Base-by-base conservation (phyloP, 2,329 filamentous ascomycete genomes). In the Hymenoscyphus linearis region DNA sequence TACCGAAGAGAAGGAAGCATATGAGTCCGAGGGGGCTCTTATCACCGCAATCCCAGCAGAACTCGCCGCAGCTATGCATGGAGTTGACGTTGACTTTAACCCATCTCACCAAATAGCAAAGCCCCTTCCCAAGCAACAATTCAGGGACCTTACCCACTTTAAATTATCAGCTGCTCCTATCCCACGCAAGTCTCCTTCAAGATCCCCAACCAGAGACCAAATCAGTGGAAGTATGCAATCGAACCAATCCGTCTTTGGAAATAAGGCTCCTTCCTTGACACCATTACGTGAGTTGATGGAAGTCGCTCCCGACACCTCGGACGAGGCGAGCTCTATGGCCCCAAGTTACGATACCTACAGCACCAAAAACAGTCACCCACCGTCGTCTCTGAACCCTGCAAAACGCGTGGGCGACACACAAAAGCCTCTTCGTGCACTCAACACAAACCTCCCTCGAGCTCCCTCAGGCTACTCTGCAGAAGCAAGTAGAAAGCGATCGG, bases 211-310 rank as follows among this genome's bases (percentile, higher is more conserved):
- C n/a, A 60, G 37, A n/a, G 57, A 55, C 4, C 57, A 61, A 18
- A n/a, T 40, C 26, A 61, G n/a, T 35, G 56, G 56, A 27, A 40
- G 55, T 40, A 37, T 57, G 25, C 52, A 52, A 26, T 57, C 64
- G 6, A 65, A 58, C 31, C 27, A 60, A 22, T 54, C 35, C 16
- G 60, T 27, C 14, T 52, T 59, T 55, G 62, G 67, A 13, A 60
- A 60, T 64, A 66, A 67, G 26, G 69, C 62, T 27, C 70, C 72
- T 59, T 67, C 70, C 9, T 67, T 74, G 13, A 72, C 72, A 16
- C 72, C 73, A 6, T 61, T 74, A 13, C 69, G 69, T 18, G 73
- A 74, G 60, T 65, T 73, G 64, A 69, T 69, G 62, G 71, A 74
- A 61, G 68, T 62, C 26, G 67, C 68, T 27, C 65, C 60, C 18